Evolutionary conservation across 148 eudicot species (phyloP).

Genomic region (Vaccinium darrowii): DNA sequence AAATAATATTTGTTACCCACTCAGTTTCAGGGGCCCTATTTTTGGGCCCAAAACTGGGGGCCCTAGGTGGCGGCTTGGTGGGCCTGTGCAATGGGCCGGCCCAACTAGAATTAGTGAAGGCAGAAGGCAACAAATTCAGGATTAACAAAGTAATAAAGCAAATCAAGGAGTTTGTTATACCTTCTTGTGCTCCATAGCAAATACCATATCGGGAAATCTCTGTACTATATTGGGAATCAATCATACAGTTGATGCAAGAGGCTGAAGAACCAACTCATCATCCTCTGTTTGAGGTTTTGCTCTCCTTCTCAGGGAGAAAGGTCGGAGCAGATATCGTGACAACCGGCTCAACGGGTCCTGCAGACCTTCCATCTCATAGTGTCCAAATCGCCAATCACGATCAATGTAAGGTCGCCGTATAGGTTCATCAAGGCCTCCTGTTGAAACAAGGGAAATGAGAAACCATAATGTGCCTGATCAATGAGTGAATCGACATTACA

Average conservation of each 20-base stretch:
- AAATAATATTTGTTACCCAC: too few relatives aligned
- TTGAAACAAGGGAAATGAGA: slow-evolving; percentile 12
- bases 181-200: background rate
- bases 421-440: slow-evolving; percentile 98
- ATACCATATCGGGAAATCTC: background rate
- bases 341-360: slow-evolving; percentile 89
- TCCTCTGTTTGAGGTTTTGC: slow-evolving; percentile 34
- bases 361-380: slow-evolving; percentile 91
- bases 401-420: slow-evolving; percentile 57
- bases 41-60: too few relatives aligned
- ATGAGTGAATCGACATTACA: background rate
- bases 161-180: slow-evolving; percentile 15
- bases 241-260: slow-evolving; percentile 24
- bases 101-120: too few relatives aligned
- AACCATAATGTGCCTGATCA: background rate
- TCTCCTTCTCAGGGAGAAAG: slow-evolving; percentile 40
- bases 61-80: too few relatives aligned
- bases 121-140: background rate
- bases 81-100: too few relatives aligned
- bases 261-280: slow-evolving; percentile 40
- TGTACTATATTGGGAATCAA: background rate
- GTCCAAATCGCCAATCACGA: slow-evolving; percentile 96
- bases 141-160: background rate
- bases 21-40: too few relatives aligned
- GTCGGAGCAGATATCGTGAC: slow-evolving; percentile 47